phyloP scores from a whole-genome alignment of 1,284 basidiomycete genomes.

The Ceratobasidium sp. region DNA sequence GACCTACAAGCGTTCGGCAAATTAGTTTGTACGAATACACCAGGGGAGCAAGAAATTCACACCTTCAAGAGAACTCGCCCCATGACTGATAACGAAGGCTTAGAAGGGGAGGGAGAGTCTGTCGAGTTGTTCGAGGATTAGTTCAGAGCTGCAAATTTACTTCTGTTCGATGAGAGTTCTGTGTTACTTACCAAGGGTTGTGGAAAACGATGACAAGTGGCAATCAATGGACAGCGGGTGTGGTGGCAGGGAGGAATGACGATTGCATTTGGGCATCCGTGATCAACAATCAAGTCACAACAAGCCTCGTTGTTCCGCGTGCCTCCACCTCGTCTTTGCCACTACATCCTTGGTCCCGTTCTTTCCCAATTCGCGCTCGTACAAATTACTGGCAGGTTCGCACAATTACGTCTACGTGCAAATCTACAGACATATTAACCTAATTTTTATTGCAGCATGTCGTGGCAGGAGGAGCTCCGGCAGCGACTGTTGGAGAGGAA shows the following conservation, averaged over 20 bases:
- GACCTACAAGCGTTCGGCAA: conserved; percentile 65
- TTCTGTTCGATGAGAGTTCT: neutral
- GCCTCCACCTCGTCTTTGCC: conserved; percentile 41
- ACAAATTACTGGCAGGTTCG: conserved; percentile 65
- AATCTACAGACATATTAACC: neutral
- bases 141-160: conserved; percentile 43
- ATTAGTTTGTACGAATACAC: neutral
- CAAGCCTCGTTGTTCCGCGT: conserved; percentile 16
- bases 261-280: conserved; percentile 33
- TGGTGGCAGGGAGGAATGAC: conserved; percentile 41
- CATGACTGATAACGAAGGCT: conserved; percentile 58
- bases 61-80: conserved; percentile 96
- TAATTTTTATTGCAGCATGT: conserved; percentile 17
- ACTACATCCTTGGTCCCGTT: conserved; percentile 25
- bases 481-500: conserved; percentile 81
- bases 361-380: conserved; percentile 62
- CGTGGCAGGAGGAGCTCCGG: conserved; percentile 58
- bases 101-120: conserved; percentile 6
- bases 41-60: conserved; percentile 44
- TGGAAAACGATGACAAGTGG: conserved; percentile 30
- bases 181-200: conserved; percentile 22
- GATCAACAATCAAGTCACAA: conserved; percentile 32
- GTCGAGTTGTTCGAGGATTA: neutral
- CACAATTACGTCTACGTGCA: neutral
- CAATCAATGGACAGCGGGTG: conserved; percentile 41